Base-by-base conservation (phyloP, 306 rosid species). In the Macrotyloma uniflorum region DNA sequence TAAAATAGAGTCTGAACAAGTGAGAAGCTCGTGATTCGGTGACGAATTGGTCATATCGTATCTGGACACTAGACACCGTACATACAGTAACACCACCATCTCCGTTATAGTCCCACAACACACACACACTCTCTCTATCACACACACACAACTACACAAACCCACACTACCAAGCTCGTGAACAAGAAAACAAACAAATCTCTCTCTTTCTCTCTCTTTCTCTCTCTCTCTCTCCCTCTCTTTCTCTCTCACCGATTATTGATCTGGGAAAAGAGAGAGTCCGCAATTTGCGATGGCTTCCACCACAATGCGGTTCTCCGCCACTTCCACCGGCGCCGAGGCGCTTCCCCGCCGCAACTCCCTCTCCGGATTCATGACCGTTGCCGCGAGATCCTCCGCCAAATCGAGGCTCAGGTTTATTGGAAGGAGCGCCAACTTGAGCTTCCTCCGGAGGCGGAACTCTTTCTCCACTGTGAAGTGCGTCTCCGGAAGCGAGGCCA, bases 231-330 rank as follows among this genome's bases (percentile, higher is more conserved):
- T 46, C 15, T 11, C 26, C 18, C 72, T 14, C 58, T 64, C 20
- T 20, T 14, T 45, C 13, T 15, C 23, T 22, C 76, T 18, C 72
- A 35, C 28, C 14, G 3, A 32, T 77, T 42, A 54, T 54, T 55
- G 80, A 76, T 63, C 66, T 14, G 62, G 42, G 12, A 30, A 70
- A 24, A 55, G 63, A 55, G 73, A 61, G 67, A 32, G 70, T 51
- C 13, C 61, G 86, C 71, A 3, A 61, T 40, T 57, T 10, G 28
- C 28, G 28, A 26, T 91, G 98, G 93, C 92, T 11, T 84, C 92
- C 8, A 81, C 89, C 6, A 82, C 90, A 82, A 85, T 91, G 75
- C 97, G 85, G 16, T 86, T 91, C 51, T 81, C 96, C 8, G 71
- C 86, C 9, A 83, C 75, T 36, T 77, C 82, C 72, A 62, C 77